A percentile compares a stretch with the other conserved stretches of the same genome.
Conservation (phyloP, 306 rosid genomes). For the Fragaria iinumae region DNA sequence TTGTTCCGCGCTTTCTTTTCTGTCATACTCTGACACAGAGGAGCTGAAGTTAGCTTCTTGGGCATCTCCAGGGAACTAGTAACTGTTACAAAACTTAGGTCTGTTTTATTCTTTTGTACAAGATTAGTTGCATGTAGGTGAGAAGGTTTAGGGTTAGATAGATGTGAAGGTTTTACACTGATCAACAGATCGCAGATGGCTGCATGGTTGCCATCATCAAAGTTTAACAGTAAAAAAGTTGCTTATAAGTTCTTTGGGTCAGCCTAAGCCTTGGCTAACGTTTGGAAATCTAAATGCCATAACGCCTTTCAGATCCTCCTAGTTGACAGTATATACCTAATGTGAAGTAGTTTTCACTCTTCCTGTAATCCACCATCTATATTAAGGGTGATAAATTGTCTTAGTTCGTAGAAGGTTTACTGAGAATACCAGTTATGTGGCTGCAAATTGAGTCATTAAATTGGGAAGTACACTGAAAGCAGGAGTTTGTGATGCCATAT, state of each 20-base stretch:
- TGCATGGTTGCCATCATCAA: neutral
- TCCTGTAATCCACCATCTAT: neutral
- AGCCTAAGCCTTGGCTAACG: neutral
- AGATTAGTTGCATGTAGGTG: neutral
- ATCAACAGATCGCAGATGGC: neutral
- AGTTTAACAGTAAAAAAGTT: neutral
- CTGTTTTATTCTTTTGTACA: neutral
- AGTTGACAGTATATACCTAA: neutral
- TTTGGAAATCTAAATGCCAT: neutral
- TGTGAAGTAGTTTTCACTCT: neutral
- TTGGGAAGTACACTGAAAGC: neutral
- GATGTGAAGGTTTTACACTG: neutral
- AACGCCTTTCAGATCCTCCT: neutral
- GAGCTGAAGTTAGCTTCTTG: constrained; percentile 1
- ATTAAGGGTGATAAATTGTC: neutral
- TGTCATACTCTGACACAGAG: neutral
- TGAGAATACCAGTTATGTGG: neutral
- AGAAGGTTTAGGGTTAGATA: neutral
- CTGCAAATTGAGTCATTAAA: neutral
- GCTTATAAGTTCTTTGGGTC: neutral
- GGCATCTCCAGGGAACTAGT: neutral
- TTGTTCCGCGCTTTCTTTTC: neutral
- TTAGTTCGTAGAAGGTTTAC: neutral
- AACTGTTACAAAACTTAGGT: neutral
- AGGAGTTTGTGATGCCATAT: neutral